Percentiles rank a stretch among this genome's conserved stretches.
Evolutionary conservation across 192 early-diverging fungal genomes (phyloP).

Genomic region (Lobosporangium transversale): DNA sequence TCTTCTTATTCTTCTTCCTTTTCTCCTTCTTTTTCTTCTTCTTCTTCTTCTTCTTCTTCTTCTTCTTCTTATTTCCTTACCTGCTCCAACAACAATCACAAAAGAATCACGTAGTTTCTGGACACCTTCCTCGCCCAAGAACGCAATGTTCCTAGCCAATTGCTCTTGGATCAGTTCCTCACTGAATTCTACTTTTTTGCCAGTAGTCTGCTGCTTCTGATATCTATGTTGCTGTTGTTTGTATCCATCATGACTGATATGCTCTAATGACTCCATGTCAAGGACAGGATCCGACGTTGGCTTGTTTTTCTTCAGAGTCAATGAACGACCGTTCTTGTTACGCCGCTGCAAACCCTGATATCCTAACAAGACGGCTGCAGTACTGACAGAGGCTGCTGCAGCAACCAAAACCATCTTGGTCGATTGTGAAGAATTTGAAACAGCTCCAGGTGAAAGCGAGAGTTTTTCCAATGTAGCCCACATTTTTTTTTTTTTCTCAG

Average conservation of each 20-base stretch:
- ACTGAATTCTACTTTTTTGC: constrained; percentile 36
- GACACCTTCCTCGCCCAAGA: constrained; percentile 88
- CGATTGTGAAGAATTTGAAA: constrained; percentile 26
- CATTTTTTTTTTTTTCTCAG: too few relatives aligned
- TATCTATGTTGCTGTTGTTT: not conserved
- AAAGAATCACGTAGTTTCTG: constrained; percentile 78
- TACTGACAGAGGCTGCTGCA: constrained; percentile 68
- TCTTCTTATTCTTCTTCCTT: too few relatives aligned
- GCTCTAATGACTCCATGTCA: not conserved
- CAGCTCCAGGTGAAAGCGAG: not conserved
- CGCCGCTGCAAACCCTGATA: constrained; percentile 59
- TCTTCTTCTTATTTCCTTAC: constrained; percentile 2
- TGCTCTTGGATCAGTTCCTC: constrained; percentile 88
- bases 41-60: too few relatives aligned
- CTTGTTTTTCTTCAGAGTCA: constrained; percentile 62
- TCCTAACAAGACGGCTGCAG: constrained; percentile 67
- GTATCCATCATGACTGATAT: not conserved
- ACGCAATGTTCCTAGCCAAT: constrained; percentile 87
- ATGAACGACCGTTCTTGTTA: constrained; percentile 53
- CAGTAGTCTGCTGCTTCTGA: not conserved
- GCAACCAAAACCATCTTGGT: constrained; percentile 61
- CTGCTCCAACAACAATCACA: constrained; percentile 94
- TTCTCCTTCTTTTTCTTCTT: too few relatives aligned
- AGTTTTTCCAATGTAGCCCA: constrained; percentile 13
- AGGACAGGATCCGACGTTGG: not conserved